Evolutionary conservation across 768 basidiomycete genomes (phyloP).

Genomic region (Punctularia strigosozonata): DNA sequence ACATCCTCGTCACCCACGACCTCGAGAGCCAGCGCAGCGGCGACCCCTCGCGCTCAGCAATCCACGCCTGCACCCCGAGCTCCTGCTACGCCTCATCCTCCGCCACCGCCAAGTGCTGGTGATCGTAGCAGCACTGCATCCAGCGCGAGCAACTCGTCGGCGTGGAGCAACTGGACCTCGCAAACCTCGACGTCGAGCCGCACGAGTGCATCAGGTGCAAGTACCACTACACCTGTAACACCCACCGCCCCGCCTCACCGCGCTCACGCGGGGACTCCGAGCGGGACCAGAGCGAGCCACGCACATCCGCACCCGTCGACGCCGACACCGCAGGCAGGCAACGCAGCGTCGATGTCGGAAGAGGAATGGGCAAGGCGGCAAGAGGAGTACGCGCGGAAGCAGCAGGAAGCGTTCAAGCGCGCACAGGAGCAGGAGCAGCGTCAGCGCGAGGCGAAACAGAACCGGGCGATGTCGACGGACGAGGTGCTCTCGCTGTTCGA

Average conservation of each 20-base stretch:
- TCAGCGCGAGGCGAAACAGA: constrained; percentile 25
- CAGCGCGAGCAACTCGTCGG: no score
- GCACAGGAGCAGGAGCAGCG: constrained; percentile 52
- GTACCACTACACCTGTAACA: no score
- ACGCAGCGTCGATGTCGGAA: constrained; percentile 18
- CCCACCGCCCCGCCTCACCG: no score
- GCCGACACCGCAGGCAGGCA: constrained; percentile 3
- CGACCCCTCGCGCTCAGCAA: constrained; percentile 8
- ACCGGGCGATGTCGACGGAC: constrained; percentile 41
- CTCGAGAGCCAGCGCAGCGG: constrained; percentile 6
- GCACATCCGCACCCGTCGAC: neutral
- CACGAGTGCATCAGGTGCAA: constrained; percentile 9
- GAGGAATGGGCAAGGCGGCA: constrained; percentile 54
- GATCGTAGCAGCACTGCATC: no score
- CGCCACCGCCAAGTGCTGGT: no score
- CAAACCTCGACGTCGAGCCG: constrained; percentile 11
- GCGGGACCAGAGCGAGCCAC: neutral
- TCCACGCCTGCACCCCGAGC: constrained; percentile 9
- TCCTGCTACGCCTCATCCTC: neutral
- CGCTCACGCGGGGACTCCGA: neutral
- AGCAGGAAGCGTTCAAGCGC: constrained; percentile 56
- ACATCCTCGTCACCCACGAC: constrained; percentile 4
- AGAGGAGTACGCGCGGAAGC: constrained; percentile 48
- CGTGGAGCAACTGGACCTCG: no score
- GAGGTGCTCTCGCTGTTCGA: constrained; percentile 46